phyloP scores from a whole-genome alignment of 108 stramenopile genomes.

The Nitzschia sp. region DNA sequence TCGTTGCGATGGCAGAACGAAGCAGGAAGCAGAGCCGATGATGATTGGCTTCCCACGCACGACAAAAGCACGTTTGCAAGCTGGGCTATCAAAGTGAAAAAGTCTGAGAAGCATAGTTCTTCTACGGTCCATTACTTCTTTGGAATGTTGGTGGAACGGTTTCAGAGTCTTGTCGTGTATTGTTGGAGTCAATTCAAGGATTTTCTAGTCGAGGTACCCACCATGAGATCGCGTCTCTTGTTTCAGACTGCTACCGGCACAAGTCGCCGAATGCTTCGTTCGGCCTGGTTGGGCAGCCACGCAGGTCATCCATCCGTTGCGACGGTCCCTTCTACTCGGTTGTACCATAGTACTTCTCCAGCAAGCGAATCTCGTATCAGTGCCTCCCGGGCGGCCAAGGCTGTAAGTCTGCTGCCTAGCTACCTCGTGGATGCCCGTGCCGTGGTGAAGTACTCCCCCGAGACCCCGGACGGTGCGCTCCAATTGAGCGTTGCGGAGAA shows the following conservation, averaged over 20 bases:
- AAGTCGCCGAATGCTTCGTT: background rate
- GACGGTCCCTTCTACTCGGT: background rate
- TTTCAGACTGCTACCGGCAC: too few relatives aligned
- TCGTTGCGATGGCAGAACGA: too few relatives aligned
- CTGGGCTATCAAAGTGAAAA: too few relatives aligned
- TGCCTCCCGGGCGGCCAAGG: slow-evolving; percentile 43
- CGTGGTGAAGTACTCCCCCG: slow-evolving; percentile 50
- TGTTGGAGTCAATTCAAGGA: background rate
- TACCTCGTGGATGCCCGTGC: slow-evolving; percentile 77
- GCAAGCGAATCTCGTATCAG: slow-evolving; percentile 7
- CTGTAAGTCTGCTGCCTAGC: slow-evolving; percentile 57
- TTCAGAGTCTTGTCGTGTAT: background rate
- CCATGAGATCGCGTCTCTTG: slow-evolving; percentile 1
- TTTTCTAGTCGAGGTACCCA: background rate
- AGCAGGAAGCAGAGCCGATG: too few relatives aligned
- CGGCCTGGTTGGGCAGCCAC: background rate
- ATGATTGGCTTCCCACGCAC: too few relatives aligned
- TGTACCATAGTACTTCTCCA: background rate
- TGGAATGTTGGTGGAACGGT: background rate
- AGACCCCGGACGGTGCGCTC: slow-evolving; percentile 63
- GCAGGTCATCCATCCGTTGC: background rate
- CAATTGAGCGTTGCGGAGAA: slow-evolving; percentile 84
- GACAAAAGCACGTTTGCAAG: too few relatives aligned
- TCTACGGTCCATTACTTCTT: background rate
- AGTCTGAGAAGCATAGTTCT: too few relatives aligned